Percentiles rank a stretch among this genome's conserved stretches.
Evolutionary conservation across 2,329 filamentous ascomycete species (phyloP).

Genomic region (Aspergillus latus): DNA sequence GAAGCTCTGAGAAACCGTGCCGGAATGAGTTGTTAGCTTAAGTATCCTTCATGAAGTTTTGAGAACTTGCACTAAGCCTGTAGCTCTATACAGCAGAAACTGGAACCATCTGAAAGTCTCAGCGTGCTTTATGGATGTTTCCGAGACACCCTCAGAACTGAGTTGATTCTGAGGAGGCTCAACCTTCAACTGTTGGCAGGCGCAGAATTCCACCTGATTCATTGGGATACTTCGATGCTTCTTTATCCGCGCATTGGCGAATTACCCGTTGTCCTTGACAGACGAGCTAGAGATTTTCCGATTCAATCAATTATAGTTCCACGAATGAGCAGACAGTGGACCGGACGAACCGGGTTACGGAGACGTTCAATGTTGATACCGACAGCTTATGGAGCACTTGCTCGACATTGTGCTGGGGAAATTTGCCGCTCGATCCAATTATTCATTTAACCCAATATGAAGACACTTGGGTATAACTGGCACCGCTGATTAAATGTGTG

Average conservation of each 20-base stretch:
- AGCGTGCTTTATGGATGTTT: conserved; percentile 13
- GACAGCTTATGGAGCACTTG: conserved; percentile 17
- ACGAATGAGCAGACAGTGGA: not conserved
- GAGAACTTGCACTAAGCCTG: conserved; percentile 16
- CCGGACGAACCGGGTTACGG: not conserved
- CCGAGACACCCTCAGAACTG: conserved; percentile 12
- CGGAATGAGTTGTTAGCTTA: conserved; percentile 7
- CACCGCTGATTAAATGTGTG: conserved; percentile 21
- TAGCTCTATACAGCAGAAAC: conserved; percentile 18
- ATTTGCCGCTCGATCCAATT: conserved; percentile 23
- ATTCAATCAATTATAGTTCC: conserved; percentile 1
- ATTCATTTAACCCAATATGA: conserved; percentile 21
- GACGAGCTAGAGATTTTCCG: conserved; percentile 1
- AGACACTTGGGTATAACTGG: conserved; percentile 22
- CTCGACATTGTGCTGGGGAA: conserved; percentile 21
- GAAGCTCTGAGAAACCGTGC: not conserved
- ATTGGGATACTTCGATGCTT: conserved; percentile 20
- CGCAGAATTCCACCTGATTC: conserved; percentile 21
- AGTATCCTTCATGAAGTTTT: conserved; percentile 15
- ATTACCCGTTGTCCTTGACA: conserved; percentile 14
- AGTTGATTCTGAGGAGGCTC: conserved; percentile 15
- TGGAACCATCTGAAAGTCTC: conserved; percentile 14
- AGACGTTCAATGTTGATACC: not conserved
- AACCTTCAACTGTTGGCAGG: conserved; percentile 19
- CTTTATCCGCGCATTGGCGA: conserved; percentile 25